Base-by-base conservation (phyloP, 163 green algal species). In the Volvox carteri region DNA sequence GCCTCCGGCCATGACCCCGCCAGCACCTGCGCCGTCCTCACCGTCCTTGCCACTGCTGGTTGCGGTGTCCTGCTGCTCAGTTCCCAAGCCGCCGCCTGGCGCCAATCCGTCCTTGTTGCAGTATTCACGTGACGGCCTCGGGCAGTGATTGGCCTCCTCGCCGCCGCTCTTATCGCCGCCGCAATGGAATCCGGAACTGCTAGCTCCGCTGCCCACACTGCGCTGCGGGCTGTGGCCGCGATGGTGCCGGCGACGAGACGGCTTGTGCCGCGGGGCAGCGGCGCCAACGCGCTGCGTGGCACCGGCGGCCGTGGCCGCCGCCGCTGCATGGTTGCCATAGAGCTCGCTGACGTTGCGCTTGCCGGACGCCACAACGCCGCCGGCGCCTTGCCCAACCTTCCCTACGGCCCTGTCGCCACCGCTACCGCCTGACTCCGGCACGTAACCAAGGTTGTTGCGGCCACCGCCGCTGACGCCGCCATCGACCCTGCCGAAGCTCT, bases 101-200 rank as follows among this genome's bases (percentile, higher is more conserved):
- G 44, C 25, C 23, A 35, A 23, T 42, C 46, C 80, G 12, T 72
- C 65, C 60, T 90, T 75, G 60, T 89, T 88, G 75, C 76, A 75
- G 37, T 83, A 78, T 74, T 92, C 90, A 23, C 91, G 73, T 1
- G 78, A 88, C 7, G 90, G 85, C 23, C 88, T 79, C 35, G 91
- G 91, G 68, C 89, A 91, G 67, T 90, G 86, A 25, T 91, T 79
- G 41, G 91, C 91, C 81, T 94, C 91, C 23, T 91, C 91, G 5
- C 91, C 91, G n/a, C 78, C 88, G 37, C 85, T 80, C 60, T 86
- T 86, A 37, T 91, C 91, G 30, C 91, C 88, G 1, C 83, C 91
- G 37, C 86, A 70, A 12, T 92, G 89, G 85, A 93, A 94, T 65
- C 91, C 91, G 23, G 78, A 90, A 80, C 84, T 90, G 85, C 85